Conservation (phyloP, 257 asterid genomes). For the Phtheirospermum japonicum region DNA sequence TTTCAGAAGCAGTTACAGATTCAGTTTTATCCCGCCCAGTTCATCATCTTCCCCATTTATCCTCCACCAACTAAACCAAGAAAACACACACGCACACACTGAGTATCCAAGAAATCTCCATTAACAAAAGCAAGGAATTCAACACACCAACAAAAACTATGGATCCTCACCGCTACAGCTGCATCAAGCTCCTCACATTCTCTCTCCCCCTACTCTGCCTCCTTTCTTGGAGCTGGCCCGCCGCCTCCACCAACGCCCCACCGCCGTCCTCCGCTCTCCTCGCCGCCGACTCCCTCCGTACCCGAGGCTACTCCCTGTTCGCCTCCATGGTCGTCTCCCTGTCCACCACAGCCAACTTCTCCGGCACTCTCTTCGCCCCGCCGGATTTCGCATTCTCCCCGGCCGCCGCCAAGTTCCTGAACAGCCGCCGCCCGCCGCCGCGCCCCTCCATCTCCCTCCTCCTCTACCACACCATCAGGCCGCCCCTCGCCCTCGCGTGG, state of each 20-base stretch:
- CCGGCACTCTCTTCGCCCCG: slow-evolving; percentile 63
- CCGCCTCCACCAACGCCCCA: slow-evolving; percentile 32
- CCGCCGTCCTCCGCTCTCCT: slow-evolving; percentile 42
- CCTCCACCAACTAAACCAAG: not conserved
- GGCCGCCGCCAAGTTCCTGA: slow-evolving; percentile 42
- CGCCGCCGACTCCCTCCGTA: slow-evolving; percentile 55
- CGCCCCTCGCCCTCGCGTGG: slow-evolving; percentile 43
- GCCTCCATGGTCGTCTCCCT: slow-evolving; percentile 47
- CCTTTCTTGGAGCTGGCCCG: slow-evolving; percentile 38
- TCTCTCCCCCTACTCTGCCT: slow-evolving; percentile 41
- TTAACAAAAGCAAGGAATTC: no score
- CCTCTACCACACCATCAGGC: slow-evolving; percentile 57
- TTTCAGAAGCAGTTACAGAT: slow-evolving; percentile 30
- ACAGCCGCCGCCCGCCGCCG: slow-evolving; percentile 45
- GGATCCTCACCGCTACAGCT: slow-evolving; percentile 32
- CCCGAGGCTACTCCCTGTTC: slow-evolving; percentile 61
- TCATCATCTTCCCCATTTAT: slow-evolving; percentile 14
- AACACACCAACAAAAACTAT: no score
- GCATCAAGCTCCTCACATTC: slow-evolving; percentile 34
- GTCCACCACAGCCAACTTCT: slow-evolving; percentile 44
- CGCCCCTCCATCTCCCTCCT: slow-evolving; percentile 58
- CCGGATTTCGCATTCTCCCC: slow-evolving; percentile 66
- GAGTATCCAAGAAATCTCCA: no score
- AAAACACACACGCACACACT: no score
- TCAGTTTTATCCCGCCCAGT: slow-evolving; percentile 19